phyloP scores from a whole-genome alignment of 169 alveolate genomes.

The Eimeria zaria region DNA sequence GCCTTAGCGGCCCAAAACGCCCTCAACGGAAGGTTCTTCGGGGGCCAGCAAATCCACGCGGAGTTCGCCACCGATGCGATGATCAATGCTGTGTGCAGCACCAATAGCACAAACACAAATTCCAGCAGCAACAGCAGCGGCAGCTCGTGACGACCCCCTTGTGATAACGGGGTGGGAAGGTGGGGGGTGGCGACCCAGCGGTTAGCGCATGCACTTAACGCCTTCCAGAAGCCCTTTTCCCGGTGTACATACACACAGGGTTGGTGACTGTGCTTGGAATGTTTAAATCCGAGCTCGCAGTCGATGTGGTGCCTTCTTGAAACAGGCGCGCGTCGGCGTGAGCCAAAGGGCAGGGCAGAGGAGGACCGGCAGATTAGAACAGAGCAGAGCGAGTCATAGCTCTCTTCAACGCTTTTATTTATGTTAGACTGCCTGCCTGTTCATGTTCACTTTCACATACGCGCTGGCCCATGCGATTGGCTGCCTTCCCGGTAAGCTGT shows the following conservation, averaged over 20 bases:
- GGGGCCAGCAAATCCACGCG: conserved; percentile 75
- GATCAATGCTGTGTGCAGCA: conserved; percentile 71
- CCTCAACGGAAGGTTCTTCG: conserved; percentile 84
- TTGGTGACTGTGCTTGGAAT: not conserved
- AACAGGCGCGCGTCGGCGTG: not conserved
- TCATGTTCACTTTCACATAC: not conserved
- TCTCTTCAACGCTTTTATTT: not conserved
- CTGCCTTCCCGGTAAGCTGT: not conserved
- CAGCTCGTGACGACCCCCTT: not conserved
- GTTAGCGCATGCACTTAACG: not conserved
- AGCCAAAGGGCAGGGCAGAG: conserved; percentile 13
- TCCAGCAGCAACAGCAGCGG: conserved; percentile 27
- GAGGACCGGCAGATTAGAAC: conserved; percentile 2
- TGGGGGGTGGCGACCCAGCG: not conserved
- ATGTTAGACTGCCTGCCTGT: conserved; percentile 3
- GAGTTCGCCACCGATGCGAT: conserved; percentile 82
- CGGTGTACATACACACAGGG: not conserved
- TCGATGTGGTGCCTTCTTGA: not conserved
- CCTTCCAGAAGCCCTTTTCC: conserved; percentile 7
- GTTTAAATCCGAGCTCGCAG: not conserved
- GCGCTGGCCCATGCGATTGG: not conserved
- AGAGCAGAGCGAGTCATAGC: conserved; percentile 12
- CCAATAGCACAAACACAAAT: conserved; percentile 23
- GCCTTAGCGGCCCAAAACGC: conserved; percentile 80
- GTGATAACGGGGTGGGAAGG: not conserved